Base-by-base conservation (phyloP, 768 basidiomycete species). In the Pseudohyphozyma bogoriensis region DNA sequence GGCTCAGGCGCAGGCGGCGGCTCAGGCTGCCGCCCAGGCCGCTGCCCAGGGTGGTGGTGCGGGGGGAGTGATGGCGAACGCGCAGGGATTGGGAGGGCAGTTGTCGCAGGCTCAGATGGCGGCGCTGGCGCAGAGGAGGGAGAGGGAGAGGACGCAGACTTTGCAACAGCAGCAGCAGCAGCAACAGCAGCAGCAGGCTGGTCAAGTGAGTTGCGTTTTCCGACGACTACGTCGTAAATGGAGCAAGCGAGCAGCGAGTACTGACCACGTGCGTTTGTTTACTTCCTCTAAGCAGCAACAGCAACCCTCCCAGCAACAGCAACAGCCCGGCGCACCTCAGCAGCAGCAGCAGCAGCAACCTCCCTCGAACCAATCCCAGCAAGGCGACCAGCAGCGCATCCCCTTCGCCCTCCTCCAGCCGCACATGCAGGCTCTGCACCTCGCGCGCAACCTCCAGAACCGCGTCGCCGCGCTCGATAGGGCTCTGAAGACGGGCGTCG, bases 361-460 rank as follows among this genome's bases (percentile, higher is more conserved):
- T 8, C 59, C 36, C 37, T 15, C 37, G 42, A 51, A 22, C 24
- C 35, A 36, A 53, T n/a, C n/a, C n/a, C n/a, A n/a, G n/a, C n/a
- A n/a, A n/a, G n/a, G n/a, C n/a, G n/a, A n/a, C n/a, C n/a, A n/a
- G n/a, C n/a, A 42, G 3, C 39, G 40, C 10, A 52, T 66, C 28
- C 65, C 65, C 3, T 45, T 56, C 29, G 36, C 53, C 4, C 35
- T 55, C 44, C 52, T 66, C 6, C 58, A 63, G 24, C 36, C 42
- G 16, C 49, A 66, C 59, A 58, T 60, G 33, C 20, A 49, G 36
- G 47, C 54, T 24, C 22, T 63, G 31, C 49, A 32, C 35, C 51
- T 50, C 9, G 36, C 33, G 5, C 58, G 59, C 13, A 20, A 28
- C 1, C 7, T 58, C 8, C 59, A 63, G 42, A 24, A 29, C 18